These are phyloP conservation scores for Cyclanthera cordifolia DNA, from an alignment of 306 rosid species.

Conservation along the genomic window DNA sequence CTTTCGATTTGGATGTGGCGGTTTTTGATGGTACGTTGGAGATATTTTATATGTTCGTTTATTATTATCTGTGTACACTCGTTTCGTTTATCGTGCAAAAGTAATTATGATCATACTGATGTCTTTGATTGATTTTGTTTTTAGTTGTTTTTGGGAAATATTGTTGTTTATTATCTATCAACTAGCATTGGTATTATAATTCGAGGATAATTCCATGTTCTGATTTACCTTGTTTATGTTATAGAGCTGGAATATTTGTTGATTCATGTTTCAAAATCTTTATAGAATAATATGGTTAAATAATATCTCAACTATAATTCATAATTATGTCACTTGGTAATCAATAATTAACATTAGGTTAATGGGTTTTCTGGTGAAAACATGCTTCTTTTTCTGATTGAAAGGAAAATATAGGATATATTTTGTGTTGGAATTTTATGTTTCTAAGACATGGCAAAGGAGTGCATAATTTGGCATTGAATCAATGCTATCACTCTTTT, in stretches of 20 bases:
- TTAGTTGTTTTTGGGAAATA: conserved; percentile 4
- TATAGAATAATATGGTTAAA: not conserved
- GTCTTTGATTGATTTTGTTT: conserved; percentile 4
- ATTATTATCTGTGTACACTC: not conserved
- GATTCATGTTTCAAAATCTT: not conserved
- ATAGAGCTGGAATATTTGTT: not conserved
- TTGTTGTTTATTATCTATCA: not conserved
- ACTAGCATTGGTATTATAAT: not conserved
- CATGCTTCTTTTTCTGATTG: not conserved
- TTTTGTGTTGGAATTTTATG: not conserved
- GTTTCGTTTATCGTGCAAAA: not conserved
- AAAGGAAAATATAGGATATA: not conserved
- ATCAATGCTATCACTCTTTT: not conserved
- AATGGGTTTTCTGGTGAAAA: not conserved
- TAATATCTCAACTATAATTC: not conserved
- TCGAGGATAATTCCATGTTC: not conserved
- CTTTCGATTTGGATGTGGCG: not conserved
- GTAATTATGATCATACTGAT: not conserved
- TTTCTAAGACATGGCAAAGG: not conserved
- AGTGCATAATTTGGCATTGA: not conserved
- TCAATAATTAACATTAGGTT: not conserved
- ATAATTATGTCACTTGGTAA: not conserved
- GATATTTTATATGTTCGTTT: not conserved
- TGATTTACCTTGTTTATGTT: not conserved
- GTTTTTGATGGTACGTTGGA: conserved; percentile 11